phyloP scores from a whole-genome alignment of 352 stramenopile species.

The Phytophthora sansomeana region DNA sequence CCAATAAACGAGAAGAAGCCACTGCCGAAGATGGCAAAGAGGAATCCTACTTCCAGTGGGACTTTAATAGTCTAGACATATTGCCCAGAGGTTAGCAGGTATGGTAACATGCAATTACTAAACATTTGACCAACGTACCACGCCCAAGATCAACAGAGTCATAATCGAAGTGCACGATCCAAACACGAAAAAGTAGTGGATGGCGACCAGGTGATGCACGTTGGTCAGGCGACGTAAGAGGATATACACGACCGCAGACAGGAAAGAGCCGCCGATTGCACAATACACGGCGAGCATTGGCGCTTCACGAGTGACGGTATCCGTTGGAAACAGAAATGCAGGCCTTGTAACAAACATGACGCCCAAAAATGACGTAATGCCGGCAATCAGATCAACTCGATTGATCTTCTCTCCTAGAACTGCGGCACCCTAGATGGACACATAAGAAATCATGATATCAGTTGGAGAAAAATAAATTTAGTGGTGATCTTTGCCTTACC shows the following conservation, averaged over 20 bases:
- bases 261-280: slow-evolving; percentile 39
- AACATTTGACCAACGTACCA: slow-evolving; percentile 26
- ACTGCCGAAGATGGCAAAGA: slow-evolving; percentile 38
- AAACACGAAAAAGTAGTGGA: slow-evolving; percentile 59
- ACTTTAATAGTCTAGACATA: slow-evolving; percentile 25
- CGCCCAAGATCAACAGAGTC: slow-evolving; percentile 34
- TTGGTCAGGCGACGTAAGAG: slow-evolving; percentile 45
- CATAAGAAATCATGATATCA: not conserved
- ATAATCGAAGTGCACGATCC: slow-evolving; percentile 41
- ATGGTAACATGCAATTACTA: not conserved
- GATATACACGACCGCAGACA: slow-evolving; percentile 49
- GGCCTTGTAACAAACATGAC: slow-evolving; percentile 67
- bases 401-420: slow-evolving; percentile 60
- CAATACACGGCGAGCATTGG: slow-evolving; percentile 42
- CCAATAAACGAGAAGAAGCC: slow-evolving; percentile 49
- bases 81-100: not conserved
- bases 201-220: slow-evolving; percentile 41
- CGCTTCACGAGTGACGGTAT: slow-evolving; percentile 17
- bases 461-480: not conserved
- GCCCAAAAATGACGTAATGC: slow-evolving; percentile 57
- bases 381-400: slow-evolving; percentile 47
- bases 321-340: slow-evolving; percentile 55
- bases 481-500: slow-evolving; percentile 23
- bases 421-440: slow-evolving; percentile 41
- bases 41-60: slow-evolving; percentile 23